phyloP scores from a whole-genome alignment of 2,329 filamentous ascomycete species.

The Capronia coronata region DNA sequence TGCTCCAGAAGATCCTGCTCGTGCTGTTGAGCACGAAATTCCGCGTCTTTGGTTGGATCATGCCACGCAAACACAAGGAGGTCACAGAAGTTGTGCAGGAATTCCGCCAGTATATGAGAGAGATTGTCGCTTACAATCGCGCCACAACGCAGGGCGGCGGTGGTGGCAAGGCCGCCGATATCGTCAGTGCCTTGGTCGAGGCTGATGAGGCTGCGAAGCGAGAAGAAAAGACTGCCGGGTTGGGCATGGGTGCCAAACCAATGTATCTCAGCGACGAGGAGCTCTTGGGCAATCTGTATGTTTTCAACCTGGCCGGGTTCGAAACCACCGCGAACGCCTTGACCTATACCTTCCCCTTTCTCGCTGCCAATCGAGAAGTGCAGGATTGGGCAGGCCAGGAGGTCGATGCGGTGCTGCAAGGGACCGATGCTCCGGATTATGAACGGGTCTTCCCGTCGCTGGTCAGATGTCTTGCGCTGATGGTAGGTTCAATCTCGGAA shows the following conservation, averaged over 20 bases:
- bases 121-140: conserved; percentile 19
- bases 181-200: conserved; percentile 24
- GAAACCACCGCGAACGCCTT: conserved; percentile 47
- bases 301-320: conserved; percentile 47
- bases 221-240: conserved; percentile 30
- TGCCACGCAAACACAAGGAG: neutral
- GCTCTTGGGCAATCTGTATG: conserved; percentile 46
- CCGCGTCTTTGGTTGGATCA: neutral
- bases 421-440: conserved; percentile 1
- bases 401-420: conserved; percentile 27
- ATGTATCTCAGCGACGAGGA: conserved; percentile 37
- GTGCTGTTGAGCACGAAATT: conserved; percentile 17
- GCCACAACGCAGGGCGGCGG: conserved; percentile 29
- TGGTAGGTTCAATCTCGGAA: conserved; percentile 14
- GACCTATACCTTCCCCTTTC: conserved; percentile 39
- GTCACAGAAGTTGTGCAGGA: neutral
- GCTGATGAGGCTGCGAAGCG: conserved; percentile 24
- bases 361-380: conserved; percentile 41
- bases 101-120: conserved; percentile 25
- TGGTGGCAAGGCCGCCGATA: conserved; percentile 20
- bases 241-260: neutral
- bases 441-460: conserved; percentile 15
- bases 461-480: conserved; percentile 17
- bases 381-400: conserved; percentile 45
- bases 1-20: conserved; percentile 4